These are phyloP conservation scores for Cenchrus americanus DNA, from an alignment of 176 grass and related monocot genomes.

Conservation along the genomic window DNA sequence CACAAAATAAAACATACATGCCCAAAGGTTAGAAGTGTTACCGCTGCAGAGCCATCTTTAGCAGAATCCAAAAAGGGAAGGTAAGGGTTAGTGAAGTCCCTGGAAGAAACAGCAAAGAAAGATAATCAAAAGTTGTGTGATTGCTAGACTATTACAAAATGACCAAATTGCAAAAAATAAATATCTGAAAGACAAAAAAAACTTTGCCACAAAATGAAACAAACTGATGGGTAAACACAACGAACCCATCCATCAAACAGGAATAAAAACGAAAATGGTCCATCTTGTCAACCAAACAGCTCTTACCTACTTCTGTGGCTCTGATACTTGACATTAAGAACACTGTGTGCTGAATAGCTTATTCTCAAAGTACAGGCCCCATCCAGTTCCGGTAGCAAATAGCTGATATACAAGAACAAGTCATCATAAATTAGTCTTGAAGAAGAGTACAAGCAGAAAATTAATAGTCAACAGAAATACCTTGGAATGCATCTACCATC, in stretches of 20 bases:
- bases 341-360: slow-evolving; percentile 90
- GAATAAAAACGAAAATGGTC: neutral
- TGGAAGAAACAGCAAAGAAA: slow-evolving; percentile 42
- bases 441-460: slow-evolving; percentile 37
- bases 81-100: slow-evolving; percentile 98
- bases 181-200: neutral
- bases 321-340: slow-evolving; percentile 97
- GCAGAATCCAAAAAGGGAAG: slow-evolving; percentile 86
- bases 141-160: neutral
- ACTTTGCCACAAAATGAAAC: slow-evolving; percentile 25
- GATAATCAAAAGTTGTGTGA: slow-evolving; percentile 13
- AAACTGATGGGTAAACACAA: slow-evolving; percentile 8
- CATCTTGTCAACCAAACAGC: slow-evolving; percentile 19
- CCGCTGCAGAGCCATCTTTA: slow-evolving; percentile 72
- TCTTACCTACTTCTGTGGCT: slow-evolving; percentile 89
- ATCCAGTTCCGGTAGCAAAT: slow-evolving; percentile 88
- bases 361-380: slow-evolving; percentile 77
- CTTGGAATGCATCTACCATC: slow-evolving; percentile 97
- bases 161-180: neutral
- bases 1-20: slow-evolving; percentile 30
- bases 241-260: slow-evolving; percentile 6
- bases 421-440: slow-evolving; percentile 12
- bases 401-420: slow-evolving; percentile 60
- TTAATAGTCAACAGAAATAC: slow-evolving; percentile 44
- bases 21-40: slow-evolving; percentile 44